These are phyloP conservation scores for Cryphonectria radicalis DNA, from an alignment of 2,329 filamentous ascomycete genomes.

Conservation along the genomic window DNA sequence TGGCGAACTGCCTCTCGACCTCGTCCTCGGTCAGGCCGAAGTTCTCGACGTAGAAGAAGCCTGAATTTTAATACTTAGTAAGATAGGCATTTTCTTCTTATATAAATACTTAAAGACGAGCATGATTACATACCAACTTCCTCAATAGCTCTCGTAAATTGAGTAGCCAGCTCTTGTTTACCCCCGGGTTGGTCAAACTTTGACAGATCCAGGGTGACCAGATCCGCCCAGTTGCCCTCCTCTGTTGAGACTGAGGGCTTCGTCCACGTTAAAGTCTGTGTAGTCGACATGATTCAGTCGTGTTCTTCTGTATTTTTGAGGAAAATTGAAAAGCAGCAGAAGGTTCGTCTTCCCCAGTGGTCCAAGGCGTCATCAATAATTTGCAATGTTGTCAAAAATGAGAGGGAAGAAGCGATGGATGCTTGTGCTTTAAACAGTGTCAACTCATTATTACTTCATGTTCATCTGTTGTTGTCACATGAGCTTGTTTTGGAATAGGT, in stretches of 20 bases:
- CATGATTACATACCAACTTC: conserved; percentile 18
- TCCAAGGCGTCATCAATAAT: background rate
- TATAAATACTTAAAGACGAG: too few relatives aligned
- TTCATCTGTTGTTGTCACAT: background rate
- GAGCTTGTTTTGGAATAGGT: conserved; percentile 14
- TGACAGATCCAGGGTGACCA: conserved; percentile 25
- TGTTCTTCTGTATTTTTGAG: background rate
- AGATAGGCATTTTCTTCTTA: too few relatives aligned
- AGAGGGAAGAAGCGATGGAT: background rate
- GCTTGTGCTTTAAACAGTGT: background rate
- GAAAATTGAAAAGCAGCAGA: background rate
- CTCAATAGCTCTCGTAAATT: conserved; percentile 15
- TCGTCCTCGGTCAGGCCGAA: conserved; percentile 59
- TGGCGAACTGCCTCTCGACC: conserved; percentile 59
- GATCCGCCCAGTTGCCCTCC: conserved; percentile 16
- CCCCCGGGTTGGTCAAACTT: conserved; percentile 26
- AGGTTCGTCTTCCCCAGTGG: background rate
- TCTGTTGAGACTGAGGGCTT: conserved; percentile 8
- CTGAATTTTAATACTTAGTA: background rate
- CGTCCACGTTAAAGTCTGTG: conserved; percentile 17
- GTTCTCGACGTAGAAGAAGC: conserved; percentile 63
- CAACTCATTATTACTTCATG: background rate
- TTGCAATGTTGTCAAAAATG: background rate
- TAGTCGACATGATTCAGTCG: conserved; percentile 5
- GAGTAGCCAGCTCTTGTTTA: conserved; percentile 34